Evolutionary conservation across 805 yeast species (phyloP).

Genomic region (Blastobotrys parvus): DNA sequence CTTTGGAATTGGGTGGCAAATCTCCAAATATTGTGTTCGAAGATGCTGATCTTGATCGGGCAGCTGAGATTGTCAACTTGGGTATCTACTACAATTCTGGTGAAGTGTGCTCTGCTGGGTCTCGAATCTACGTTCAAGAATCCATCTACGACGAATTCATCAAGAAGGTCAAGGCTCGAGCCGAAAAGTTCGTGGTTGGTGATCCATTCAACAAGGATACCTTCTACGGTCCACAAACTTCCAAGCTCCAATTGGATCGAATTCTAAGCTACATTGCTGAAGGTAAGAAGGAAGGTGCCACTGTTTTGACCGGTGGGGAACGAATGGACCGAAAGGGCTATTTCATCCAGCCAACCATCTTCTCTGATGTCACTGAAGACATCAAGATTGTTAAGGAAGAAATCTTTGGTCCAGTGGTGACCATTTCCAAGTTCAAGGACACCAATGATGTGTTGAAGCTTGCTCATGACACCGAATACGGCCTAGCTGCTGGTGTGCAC

Average conservation of each 20-base stretch:
- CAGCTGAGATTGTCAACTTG: conserved; percentile 61
- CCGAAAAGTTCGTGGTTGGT: conserved; percentile 45
- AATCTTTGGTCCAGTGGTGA: conserved; percentile 84
- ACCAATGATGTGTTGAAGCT: conserved; percentile 58
- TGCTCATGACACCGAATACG: conserved; percentile 75
- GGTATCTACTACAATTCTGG: conserved; percentile 94
- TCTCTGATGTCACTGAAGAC: conserved; percentile 57
- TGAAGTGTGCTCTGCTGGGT: conserved; percentile 93
- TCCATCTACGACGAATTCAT: conserved; percentile 69
- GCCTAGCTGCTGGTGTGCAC: conserved; percentile 78
- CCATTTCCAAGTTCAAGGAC: conserved; percentile 54
- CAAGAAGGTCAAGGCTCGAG: conserved; percentile 43
- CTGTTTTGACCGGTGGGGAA: conserved; percentile 72
- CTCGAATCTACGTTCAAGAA: conserved; percentile 84
- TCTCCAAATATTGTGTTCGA: conserved; percentile 84
- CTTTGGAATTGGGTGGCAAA: conserved; percentile 94
- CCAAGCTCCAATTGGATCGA: conserved; percentile 65
- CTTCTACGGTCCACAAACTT: conserved; percentile 88
- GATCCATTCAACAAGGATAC: conserved; percentile 68
- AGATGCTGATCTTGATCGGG: conserved; percentile 73
- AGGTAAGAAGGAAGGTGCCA: conserved; percentile 81
- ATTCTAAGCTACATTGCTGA: conserved; percentile 64
- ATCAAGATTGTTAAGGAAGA: conserved; percentile 72
- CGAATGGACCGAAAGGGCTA: conserved; percentile 43
- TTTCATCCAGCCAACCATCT: conserved; percentile 69